A percentile compares a stretch with the other conserved stretches of the same genome.
phyloP scores from a whole-genome alignment of 352 stramenopile genomes.

The Globisporangium cylindrosporum region DNA sequence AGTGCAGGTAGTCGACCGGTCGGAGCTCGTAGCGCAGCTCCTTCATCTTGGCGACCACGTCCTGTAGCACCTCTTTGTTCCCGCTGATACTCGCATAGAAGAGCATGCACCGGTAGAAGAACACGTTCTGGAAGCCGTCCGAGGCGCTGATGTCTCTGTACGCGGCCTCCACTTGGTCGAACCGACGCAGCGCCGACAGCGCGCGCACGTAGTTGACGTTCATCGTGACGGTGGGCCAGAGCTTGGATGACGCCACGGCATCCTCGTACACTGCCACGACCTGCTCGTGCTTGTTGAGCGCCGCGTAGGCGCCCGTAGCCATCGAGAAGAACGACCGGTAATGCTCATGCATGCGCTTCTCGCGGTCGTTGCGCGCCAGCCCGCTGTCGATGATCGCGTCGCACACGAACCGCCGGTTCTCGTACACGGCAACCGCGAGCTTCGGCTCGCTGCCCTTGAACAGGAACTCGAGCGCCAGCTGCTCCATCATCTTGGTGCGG shows the following conservation, averaged over 20 bases:
- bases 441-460: conserved; percentile 9
- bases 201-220: conserved; percentile 21
- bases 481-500: conserved; percentile 18
- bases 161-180: conserved; percentile 1
- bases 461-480: conserved; percentile 15
- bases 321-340: conserved; percentile 21
- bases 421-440: conserved; percentile 15
- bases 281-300: conserved; percentile 9
- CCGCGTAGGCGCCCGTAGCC: conserved; percentile 15
- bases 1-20: conserved; percentile 12
- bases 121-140: conserved; percentile 19
- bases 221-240: conserved; percentile 19
- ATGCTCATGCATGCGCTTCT: conserved; percentile 11
- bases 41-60: conserved; percentile 9
- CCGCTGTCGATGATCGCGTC: conserved; percentile 5
- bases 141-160: conserved; percentile 6
- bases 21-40: conserved; percentile 11
- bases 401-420: conserved; percentile 11
- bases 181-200: conserved; percentile 9
- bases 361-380: conserved; percentile 13
- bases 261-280: conserved; percentile 15
- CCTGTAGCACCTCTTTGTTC: conserved; percentile 1
- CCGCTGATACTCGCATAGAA: conserved; percentile 3
- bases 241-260: background rate
- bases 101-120: conserved; percentile 19